phyloP scores from a whole-genome alignment of 345 rosid species.

The Psidium friedrichsthalianum region DNA sequence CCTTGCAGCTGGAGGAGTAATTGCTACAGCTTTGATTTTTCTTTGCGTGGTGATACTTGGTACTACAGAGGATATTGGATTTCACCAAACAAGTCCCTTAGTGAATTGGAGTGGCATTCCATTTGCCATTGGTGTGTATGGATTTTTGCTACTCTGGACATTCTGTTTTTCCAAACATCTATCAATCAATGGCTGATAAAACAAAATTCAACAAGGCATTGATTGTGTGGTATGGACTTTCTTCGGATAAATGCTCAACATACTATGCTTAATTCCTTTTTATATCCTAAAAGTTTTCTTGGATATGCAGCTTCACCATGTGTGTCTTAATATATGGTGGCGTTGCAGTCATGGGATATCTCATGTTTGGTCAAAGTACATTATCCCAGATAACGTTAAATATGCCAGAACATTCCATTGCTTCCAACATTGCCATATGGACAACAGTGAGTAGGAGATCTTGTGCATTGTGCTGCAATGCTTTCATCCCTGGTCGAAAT shows the following conservation, averaged over 20 bases:
- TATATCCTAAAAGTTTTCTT: neutral
- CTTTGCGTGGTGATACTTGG: slow-evolving; percentile 54
- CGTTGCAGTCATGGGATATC: slow-evolving; percentile 70
- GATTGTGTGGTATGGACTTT: slow-evolving; percentile 32
- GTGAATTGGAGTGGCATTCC: slow-evolving; percentile 85
- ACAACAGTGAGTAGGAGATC: slow-evolving; percentile 50
- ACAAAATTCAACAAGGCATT: slow-evolving; percentile 58
- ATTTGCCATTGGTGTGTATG: slow-evolving; percentile 73
- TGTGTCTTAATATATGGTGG: slow-evolving; percentile 62
- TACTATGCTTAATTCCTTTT: neutral
- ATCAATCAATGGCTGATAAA: slow-evolving; percentile 97
- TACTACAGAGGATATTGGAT: slow-evolving; percentile 50
- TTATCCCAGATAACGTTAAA: slow-evolving; percentile 83
- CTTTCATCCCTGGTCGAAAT: neutral
- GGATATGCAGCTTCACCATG: slow-evolving; percentile 50
- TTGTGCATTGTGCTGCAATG: neutral
- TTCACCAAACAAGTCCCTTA: slow-evolving; percentile 53
- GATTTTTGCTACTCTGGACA: slow-evolving; percentile 81
- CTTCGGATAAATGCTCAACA: neutral
- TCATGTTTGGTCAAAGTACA: slow-evolving; percentile 77
- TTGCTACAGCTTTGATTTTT: slow-evolving; percentile 51
- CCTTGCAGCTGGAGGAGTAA: slow-evolving; percentile 73
- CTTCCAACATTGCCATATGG: slow-evolving; percentile 75
- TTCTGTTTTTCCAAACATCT: slow-evolving; percentile 86
- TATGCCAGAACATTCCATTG: slow-evolving; percentile 51